Evolutionary conservation across 352 stramenopile species (phyloP).

Genomic region (Globisporangium cylindrosporum): DNA sequence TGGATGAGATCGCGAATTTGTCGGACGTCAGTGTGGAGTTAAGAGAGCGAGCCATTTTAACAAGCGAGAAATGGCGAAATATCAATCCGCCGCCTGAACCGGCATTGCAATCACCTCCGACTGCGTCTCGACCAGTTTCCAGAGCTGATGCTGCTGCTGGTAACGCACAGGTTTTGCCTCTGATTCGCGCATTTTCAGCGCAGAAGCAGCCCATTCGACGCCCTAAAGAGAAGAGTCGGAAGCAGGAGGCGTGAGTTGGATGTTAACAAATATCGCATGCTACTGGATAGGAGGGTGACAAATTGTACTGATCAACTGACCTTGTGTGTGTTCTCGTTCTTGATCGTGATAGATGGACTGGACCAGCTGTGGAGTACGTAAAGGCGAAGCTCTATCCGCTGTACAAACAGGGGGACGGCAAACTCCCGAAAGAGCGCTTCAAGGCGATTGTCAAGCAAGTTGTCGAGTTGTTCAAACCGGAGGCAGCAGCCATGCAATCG

Average conservation of each 20-base stretch:
- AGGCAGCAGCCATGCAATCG: slow-evolving; percentile 64
- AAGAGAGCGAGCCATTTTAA: slow-evolving; percentile 35
- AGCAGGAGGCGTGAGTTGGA: slow-evolving; percentile 41
- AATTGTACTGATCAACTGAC: slow-evolving; percentile 1
- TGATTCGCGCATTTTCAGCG: slow-evolving; percentile 44
- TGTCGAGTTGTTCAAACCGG: slow-evolving; percentile 46
- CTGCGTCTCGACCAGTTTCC: slow-evolving; percentile 17
- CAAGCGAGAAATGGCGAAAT: slow-evolving; percentile 37
- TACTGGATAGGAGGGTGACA: slow-evolving; percentile 4
- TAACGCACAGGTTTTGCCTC: slow-evolving; percentile 24
- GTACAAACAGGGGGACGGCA: slow-evolving; percentile 59
- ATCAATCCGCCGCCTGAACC: slow-evolving; percentile 35
- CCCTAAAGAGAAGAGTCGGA: slow-evolving; percentile 41
- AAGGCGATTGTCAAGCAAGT: slow-evolving; percentile 80
- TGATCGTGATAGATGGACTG: slow-evolving; percentile 29
- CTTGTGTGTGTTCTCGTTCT: not conserved
- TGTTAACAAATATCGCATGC: not conserved
- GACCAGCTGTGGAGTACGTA: slow-evolving; percentile 70
- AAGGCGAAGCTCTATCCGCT: slow-evolving; percentile 79
- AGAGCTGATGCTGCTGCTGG: slow-evolving; percentile 5
- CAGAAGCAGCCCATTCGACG: slow-evolving; percentile 28
- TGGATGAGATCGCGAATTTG: slow-evolving; percentile 34
- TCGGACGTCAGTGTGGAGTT: slow-evolving; percentile 32
- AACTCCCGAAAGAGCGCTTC: slow-evolving; percentile 73
- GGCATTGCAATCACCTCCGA: slow-evolving; percentile 13